phyloP scores from a whole-genome alignment of 257 asterid species.

The Nicotiana tabacum region DNA sequence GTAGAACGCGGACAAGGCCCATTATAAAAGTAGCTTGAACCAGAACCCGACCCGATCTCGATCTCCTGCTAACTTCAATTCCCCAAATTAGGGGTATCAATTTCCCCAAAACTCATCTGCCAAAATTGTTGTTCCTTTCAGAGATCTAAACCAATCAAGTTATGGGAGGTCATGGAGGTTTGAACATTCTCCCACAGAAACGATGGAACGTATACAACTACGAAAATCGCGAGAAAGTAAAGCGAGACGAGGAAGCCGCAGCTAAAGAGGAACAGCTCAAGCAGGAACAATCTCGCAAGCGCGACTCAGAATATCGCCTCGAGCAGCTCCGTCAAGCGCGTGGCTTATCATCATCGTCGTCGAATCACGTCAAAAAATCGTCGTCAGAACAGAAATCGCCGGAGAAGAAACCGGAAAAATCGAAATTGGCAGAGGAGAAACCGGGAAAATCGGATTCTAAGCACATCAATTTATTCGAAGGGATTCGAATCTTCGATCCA shows the following conservation, averaged over 20 bases:
- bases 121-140: neutral
- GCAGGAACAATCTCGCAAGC: conserved; percentile 72
- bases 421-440: conserved; percentile 4
- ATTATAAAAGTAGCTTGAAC: neutral
- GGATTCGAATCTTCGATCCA: conserved; percentile 79
- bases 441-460: conserved; percentile 40
- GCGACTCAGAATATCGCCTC: conserved; percentile 65
- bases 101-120: neutral
- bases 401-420: conserved; percentile 11
- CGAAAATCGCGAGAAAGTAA: conserved; percentile 91
- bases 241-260: conserved; percentile 86
- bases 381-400: neutral
- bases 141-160: neutral
- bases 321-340: conserved; percentile 84
- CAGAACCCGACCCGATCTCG: neutral
- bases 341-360: conserved; percentile 37
- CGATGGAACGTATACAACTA: conserved; percentile 95
- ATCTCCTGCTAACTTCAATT: neutral
- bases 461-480: conserved; percentile 82
- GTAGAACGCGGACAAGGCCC: neutral
- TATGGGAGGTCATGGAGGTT: conserved; percentile 98
- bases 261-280: conserved; percentile 87
- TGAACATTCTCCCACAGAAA: conserved; percentile 93
- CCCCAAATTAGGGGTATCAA: neutral
- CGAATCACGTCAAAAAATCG: conserved; percentile 4